phyloP scores from a whole-genome alignment of 2,329 filamentous ascomycete genomes.

The Bipolaris sorokiniana region DNA sequence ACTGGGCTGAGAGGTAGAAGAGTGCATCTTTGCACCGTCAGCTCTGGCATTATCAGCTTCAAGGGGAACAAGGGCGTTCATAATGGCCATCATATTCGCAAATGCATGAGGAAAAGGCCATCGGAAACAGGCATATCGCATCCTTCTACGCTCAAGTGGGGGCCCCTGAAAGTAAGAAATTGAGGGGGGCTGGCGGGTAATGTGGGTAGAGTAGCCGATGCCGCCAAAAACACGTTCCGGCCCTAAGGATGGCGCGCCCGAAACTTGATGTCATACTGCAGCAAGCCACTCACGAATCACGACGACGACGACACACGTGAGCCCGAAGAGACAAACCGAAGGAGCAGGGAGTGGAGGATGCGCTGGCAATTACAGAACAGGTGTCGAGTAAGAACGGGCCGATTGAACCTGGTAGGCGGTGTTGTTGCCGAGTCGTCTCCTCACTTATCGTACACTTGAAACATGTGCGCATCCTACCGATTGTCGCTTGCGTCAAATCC shows the following conservation, averaged over 20 bases:
- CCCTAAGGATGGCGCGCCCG: conserved; percentile 9
- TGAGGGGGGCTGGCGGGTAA: conserved; percentile 27
- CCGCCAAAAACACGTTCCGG: conserved; percentile 12
- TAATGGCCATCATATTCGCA: background rate
- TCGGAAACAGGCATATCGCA: conserved; percentile 3
- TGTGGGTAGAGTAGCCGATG: conserved; percentile 23
- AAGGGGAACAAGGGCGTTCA: background rate
- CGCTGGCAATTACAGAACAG: conserved; percentile 21
- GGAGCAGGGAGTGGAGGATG: conserved; percentile 19
- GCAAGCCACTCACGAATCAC: conserved; percentile 24
- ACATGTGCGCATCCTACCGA: conserved; percentile 15
- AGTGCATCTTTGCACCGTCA: background rate
- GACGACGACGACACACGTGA: conserved; percentile 17
- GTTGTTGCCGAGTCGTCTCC: conserved; percentile 10
- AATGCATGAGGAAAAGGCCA: background rate
- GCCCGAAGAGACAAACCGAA: conserved; percentile 8
- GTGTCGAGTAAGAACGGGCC: conserved; percentile 18
- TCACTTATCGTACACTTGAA: conserved; percentile 21
- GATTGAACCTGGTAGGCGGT: conserved; percentile 6
- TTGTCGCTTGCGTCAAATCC: conserved; percentile 5
- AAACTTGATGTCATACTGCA: conserved; percentile 33
- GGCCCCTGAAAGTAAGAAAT: conserved; percentile 26
- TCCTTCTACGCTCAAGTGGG: conserved; percentile 11
- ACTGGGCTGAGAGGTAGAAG: background rate
- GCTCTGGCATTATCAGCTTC: background rate